Conservation (phyloP, 2,329 filamentous ascomycete genomes). For the Aspergillus sp. region DNA sequence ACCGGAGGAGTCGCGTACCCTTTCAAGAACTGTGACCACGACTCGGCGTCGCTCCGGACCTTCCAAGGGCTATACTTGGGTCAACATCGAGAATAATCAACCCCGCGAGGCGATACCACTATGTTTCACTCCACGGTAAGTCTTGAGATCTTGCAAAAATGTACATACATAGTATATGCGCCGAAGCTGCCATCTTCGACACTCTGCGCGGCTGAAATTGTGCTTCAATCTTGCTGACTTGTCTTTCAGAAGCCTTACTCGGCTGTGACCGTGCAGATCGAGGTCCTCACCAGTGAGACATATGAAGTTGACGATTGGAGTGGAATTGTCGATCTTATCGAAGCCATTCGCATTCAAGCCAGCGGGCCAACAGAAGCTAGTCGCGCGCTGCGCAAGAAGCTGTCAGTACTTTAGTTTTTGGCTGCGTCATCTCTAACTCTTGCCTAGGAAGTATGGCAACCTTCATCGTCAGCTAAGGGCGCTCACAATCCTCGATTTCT, state of each 20-base stretch:
- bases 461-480: constrained; percentile 90
- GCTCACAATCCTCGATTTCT: constrained; percentile 83
- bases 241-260: constrained; percentile 77
- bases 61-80: background rate
- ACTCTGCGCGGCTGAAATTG: background rate
- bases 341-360: constrained; percentile 87
- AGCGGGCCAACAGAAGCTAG: constrained; percentile 88
- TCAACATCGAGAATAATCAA: background rate
- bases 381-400: constrained; percentile 91
- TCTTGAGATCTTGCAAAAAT: constrained; percentile 12
- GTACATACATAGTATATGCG: background rate
- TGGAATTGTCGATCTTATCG: constrained; percentile 90
- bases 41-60: background rate
- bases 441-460: constrained; percentile 81
- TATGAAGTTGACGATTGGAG: constrained; percentile 90
- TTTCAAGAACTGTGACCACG: constrained; percentile 6
- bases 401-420: constrained; percentile 55
- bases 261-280: constrained; percentile 89
- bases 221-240: background rate
- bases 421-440: constrained; percentile 16
- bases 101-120: constrained; percentile 14
- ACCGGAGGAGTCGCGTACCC: background rate
- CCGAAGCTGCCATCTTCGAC: background rate
- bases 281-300: constrained; percentile 84
- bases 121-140: constrained; percentile 45